phyloP scores from a whole-genome alignment of 1,284 basidiomycete species.

The Lentinus polychrous region DNA sequence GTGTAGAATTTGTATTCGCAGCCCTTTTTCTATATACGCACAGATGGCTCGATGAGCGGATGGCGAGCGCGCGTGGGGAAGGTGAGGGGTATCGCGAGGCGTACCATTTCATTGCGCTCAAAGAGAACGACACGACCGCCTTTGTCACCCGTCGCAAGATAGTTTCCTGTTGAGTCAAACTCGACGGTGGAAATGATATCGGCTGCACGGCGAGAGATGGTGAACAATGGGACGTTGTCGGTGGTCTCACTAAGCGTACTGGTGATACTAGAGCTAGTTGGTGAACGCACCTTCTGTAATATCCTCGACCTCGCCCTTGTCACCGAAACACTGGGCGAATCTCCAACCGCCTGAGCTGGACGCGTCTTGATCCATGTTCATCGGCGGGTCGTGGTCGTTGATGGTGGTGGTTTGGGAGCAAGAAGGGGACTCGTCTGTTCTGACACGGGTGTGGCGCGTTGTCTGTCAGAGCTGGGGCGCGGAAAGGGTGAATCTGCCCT shows the following conservation, averaged over 20 bases:
- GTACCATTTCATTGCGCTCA: slow-evolving; percentile 94
- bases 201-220: slow-evolving; percentile 45
- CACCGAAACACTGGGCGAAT: slow-evolving; percentile 99
- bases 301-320: slow-evolving; percentile 98
- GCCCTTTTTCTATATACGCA: slow-evolving; percentile 80
- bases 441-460: slow-evolving; percentile 1
- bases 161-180: slow-evolving; percentile 99
- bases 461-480: neutral
- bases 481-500: neutral
- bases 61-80: neutral
- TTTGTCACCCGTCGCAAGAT: slow-evolving; percentile 99
- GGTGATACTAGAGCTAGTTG: slow-evolving; percentile 1
- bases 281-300: slow-evolving; percentile 87
- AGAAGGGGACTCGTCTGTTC: neutral
- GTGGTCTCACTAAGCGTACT: neutral
- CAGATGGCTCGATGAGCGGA: slow-evolving; percentile 7
- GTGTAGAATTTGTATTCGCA: slow-evolving; percentile 99
- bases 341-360: slow-evolving; percentile 89
- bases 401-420: slow-evolving; percentile 3
- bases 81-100: slow-evolving; percentile 29
- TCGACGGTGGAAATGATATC: slow-evolving; percentile 99
- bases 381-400: slow-evolving; percentile 14
- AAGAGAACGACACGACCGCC: slow-evolving; percentile 98
- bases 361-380: slow-evolving; percentile 70
- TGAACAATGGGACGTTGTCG: slow-evolving; percentile 13